Evolutionary conservation across 306 rosid genomes (phyloP), one percentile per base, ranked within the genome.

Genomic region (Senna tora): DNA sequence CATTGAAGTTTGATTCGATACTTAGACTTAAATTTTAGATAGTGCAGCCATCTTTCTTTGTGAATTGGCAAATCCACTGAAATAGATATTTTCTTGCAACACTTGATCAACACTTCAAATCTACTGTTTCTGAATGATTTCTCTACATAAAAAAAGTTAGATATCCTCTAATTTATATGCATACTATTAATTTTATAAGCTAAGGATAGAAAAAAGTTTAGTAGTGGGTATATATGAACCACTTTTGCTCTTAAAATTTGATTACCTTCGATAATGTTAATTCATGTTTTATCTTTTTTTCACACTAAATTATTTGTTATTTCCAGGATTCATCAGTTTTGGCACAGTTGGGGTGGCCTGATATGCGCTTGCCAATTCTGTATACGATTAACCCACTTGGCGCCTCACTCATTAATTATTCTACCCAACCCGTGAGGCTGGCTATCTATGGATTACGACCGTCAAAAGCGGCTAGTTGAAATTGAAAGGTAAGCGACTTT

Each of bases 261-360:
- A n/a, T n/a, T n/a, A n/a, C n/a, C n/a, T n/a, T n/a, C n/a, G n/a
- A n/a, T n/a, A n/a, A n/a, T n/a, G n/a, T n/a, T 59, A 4, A 3
- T 21, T 46, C 28, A 19, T 52, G 57, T 63, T 58, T 36, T 15
- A 32, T 66, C 49, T 39, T 75, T 53, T 41, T 28, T 56, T 55
- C 49, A 54, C 56, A 38, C 62, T 54, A 32, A 11, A 39, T 49
- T 61, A 25, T 10, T 51, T 60, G 64, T 75, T 66, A 21, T 50
- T 73, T 80, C 1, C 92, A 94, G 99, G 99, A 94, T 78, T 94
- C 99, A 72, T 91, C 99, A 72, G 86, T 94, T 79, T 70, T 94
- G 81, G 99, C 97, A 38, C 99, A 94, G 72, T 76, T 94, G 89
- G 99, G 99, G n/a, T 89, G 91, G 99, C 99, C 99, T 43, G 97